Percentiles rank a stretch among this genome's conserved stretches.
Evolutionary conservation across 2,329 filamentous ascomycete genomes (phyloP).

Genomic region (Aspergillus spinulosporus): DNA sequence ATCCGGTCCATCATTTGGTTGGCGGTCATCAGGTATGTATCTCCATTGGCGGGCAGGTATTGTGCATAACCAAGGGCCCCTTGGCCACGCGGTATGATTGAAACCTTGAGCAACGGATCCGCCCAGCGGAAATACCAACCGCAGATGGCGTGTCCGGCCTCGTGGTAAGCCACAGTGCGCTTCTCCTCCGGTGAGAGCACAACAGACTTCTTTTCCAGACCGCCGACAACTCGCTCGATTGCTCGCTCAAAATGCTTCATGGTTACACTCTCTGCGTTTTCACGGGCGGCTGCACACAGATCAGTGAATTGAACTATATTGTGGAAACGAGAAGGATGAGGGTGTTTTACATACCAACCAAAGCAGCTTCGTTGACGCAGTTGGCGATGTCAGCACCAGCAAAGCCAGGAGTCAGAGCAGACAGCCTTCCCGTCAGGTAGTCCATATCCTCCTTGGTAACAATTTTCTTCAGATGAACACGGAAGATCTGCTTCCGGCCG

Average conservation of each 20-base stretch:
- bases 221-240: conserved; percentile 94
- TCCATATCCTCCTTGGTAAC: conserved; percentile 89
- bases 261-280: conserved; percentile 74
- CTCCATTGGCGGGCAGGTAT: conserved; percentile 79
- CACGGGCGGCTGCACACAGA: conserved; percentile 68
- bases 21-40: conserved; percentile 93
- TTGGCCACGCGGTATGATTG: conserved; percentile 94
- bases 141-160: conserved; percentile 96
- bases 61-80: conserved; percentile 94
- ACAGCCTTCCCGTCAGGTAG: conserved; percentile 80
- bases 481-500: conserved; percentile 92
- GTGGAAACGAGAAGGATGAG: conserved; percentile 30
- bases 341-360: conserved; percentile 70
- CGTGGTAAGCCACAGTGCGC: conserved; percentile 94
- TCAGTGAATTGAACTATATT: conserved; percentile 38
- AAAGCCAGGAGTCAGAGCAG: conserved; percentile 92
- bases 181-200: conserved; percentile 94
- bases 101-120: conserved; percentile 97
- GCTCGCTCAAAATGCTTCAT: conserved; percentile 96
- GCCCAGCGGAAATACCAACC: conserved; percentile 97
- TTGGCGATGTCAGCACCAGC: conserved; percentile 98
- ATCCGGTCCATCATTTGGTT: conserved; percentile 98
- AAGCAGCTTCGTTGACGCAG: conserved; percentile 93
- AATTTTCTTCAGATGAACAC: conserved; percentile 91
- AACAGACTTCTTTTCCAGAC: conserved; percentile 94